phyloP scores from a whole-genome alignment of 257 asterid genomes.

The Solanum chiquidenum region DNA sequence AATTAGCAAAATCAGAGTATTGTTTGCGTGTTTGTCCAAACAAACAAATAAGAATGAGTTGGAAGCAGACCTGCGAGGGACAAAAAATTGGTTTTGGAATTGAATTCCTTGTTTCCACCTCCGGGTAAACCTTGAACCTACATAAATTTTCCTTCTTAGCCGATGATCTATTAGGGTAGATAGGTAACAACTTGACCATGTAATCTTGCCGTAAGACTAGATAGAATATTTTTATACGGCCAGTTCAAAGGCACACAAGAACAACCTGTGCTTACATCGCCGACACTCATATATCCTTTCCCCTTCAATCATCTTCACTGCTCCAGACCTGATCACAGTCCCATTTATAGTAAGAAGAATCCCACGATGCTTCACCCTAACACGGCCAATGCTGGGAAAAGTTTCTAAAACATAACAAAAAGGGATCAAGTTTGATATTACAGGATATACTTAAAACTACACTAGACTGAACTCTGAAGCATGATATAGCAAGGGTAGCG shows the following conservation, averaged over 20 bases:
- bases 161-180: background rate
- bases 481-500: background rate
- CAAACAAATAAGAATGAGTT: background rate
- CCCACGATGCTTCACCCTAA: conserved; percentile 89
- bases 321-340: conserved; percentile 91
- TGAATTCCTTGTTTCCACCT: conserved; percentile 84
- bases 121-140: conserved; percentile 88
- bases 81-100: conserved; percentile 67
- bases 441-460: background rate
- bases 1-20: background rate
- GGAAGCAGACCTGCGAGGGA: conserved; percentile 69
- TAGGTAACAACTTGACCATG: background rate
- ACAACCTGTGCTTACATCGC: conserved; percentile 77
- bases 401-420: conserved; percentile 40
- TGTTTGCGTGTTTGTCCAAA: background rate
- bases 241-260: background rate
- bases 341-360: conserved; percentile 93
- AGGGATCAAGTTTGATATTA: background rate
- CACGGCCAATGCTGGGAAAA: conserved; percentile 88
- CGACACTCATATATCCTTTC: conserved; percentile 80
- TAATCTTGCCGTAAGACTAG: background rate
- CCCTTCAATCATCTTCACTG: conserved; percentile 96
- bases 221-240: background rate
- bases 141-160: conserved; percentile 12
- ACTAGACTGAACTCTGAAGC: background rate